A percentile compares a stretch with the other conserved stretches of the same genome.
These are phyloP conservation scores for Xylariaceae sp. DNA, from an alignment of 2,329 filamentous ascomycete species.

Conservation along the genomic window DNA sequence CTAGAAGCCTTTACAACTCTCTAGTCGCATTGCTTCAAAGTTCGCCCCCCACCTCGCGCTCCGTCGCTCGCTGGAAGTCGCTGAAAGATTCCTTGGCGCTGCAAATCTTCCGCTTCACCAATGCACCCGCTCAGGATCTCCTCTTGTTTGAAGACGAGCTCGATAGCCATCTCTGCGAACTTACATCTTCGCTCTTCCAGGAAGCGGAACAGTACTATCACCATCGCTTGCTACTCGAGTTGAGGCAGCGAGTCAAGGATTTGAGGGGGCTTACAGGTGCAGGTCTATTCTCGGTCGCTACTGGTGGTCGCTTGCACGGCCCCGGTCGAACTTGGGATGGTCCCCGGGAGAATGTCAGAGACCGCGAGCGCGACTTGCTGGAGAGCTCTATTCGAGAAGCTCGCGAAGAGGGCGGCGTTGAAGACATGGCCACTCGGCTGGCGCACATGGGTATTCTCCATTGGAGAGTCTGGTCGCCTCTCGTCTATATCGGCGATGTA, in stretches of 20 bases:
- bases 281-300: constrained; percentile 58
- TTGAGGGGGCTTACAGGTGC: constrained; percentile 57
- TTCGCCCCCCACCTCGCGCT: constrained; percentile 45
- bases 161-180: constrained; percentile 46
- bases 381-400: constrained; percentile 44
- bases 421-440: constrained; percentile 74
- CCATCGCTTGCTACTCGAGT: constrained; percentile 50
- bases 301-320: constrained; percentile 50
- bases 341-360: constrained; percentile 32
- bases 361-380: constrained; percentile 30
- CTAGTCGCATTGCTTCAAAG: constrained; percentile 59
- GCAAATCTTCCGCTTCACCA: constrained; percentile 61
- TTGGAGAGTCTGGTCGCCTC: constrained; percentile 83
- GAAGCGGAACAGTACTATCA: constrained; percentile 55
- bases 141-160: constrained; percentile 54
- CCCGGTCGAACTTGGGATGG: constrained; percentile 41
- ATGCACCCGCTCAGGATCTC: constrained; percentile 52
- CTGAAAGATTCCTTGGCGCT: constrained; percentile 58
- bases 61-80: constrained; percentile 53
- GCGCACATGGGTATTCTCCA: constrained; percentile 84
- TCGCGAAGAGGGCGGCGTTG: constrained; percentile 57
- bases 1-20: constrained; percentile 54
- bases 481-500: constrained; percentile 63
- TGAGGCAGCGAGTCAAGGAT: constrained; percentile 54
- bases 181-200: constrained; percentile 48